These are phyloP conservation scores for Geosmithia flava DNA, from an alignment of 2,329 filamentous ascomycete genomes.

Conservation along the genomic window DNA sequence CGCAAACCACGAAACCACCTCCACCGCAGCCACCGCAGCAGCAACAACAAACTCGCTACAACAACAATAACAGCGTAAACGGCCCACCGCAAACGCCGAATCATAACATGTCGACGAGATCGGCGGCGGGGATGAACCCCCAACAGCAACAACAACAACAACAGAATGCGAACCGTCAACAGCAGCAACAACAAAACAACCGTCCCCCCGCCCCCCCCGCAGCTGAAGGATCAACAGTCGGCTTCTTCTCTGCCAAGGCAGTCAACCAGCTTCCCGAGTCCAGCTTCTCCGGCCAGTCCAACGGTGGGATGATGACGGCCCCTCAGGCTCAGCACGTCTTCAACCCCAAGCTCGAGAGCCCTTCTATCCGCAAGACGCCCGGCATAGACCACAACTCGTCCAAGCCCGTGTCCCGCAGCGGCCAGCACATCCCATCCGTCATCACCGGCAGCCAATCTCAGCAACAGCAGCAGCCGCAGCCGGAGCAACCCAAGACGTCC, in stretches of 20 bases:
- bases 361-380: slow-evolving; percentile 79
- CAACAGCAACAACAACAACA: slow-evolving; percentile 1
- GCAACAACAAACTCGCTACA: background rate
- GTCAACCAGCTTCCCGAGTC: slow-evolving; percentile 41
- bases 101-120: background rate
- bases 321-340: slow-evolving; percentile 43
- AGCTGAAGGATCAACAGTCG: slow-evolving; percentile 28
- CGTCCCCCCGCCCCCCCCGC: slow-evolving; percentile 7
- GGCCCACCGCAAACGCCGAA: slow-evolving; percentile 19
- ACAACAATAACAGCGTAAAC: background rate
- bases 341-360: slow-evolving; percentile 64
- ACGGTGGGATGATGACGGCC: slow-evolving; percentile 22
- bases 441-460: slow-evolving; percentile 12
- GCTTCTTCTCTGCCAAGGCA: slow-evolving; percentile 61
- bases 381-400: slow-evolving; percentile 74
- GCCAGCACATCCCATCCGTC: slow-evolving; percentile 35
- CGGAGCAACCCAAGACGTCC: slow-evolving; percentile 3
- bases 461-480: slow-evolving; percentile 7
- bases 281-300: slow-evolving; percentile 21
- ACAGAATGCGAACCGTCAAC: background rate
- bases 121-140: background rate
- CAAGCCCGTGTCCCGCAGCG: slow-evolving; percentile 52
- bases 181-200: slow-evolving; percentile 1
- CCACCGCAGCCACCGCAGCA: slow-evolving; percentile 5
- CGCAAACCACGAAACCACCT: slow-evolving; percentile 6